Evolutionary conservation across 78 protist genomes (phyloP).

Genomic region (Planoprotostelium fungivorum): DNA sequence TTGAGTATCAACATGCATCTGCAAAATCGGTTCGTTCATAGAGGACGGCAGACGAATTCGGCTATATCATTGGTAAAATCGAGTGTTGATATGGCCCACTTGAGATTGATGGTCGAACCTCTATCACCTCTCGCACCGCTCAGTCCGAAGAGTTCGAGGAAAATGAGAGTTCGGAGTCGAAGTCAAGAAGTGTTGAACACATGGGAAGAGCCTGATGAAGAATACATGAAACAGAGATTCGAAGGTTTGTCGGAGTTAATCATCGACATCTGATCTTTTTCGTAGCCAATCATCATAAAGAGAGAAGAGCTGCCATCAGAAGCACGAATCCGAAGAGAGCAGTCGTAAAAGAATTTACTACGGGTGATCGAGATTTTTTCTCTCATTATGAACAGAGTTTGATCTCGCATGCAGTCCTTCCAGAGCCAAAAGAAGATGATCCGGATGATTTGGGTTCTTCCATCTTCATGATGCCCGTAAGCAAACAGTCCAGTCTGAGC

Average conservation of each 20-base stretch:
- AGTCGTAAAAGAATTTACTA: not conserved
- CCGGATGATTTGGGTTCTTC: too few species aligned
- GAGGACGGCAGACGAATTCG: too few species aligned
- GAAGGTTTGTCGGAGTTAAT: not conserved
- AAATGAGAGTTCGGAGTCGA: not conserved
- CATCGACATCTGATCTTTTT: not conserved
- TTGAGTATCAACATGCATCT: too few species aligned
- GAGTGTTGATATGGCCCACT: not conserved
- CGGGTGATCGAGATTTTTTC: not conserved
- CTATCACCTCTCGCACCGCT: not conserved
- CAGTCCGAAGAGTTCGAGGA: not conserved
- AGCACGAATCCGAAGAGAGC: too few species aligned
- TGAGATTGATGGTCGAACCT: not conserved
- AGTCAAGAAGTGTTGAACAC: not conserved
- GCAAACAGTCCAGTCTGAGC: too few species aligned
- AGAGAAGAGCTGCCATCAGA: not conserved
- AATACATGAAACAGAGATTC: not conserved
- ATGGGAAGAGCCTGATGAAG: not conserved
- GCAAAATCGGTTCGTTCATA: too few species aligned
- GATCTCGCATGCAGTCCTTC: too few species aligned
- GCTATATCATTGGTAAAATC: not conserved
- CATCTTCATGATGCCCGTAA: too few species aligned
- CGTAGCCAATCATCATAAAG: not conserved
- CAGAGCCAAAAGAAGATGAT: too few species aligned
- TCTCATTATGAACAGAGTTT: not conserved